Percentiles rank a stretch among this genome's conserved stretches.
Evolutionary conservation across 352 stramenopile genomes (phyloP).

Genomic region (Phytophthora foliorum): DNA sequence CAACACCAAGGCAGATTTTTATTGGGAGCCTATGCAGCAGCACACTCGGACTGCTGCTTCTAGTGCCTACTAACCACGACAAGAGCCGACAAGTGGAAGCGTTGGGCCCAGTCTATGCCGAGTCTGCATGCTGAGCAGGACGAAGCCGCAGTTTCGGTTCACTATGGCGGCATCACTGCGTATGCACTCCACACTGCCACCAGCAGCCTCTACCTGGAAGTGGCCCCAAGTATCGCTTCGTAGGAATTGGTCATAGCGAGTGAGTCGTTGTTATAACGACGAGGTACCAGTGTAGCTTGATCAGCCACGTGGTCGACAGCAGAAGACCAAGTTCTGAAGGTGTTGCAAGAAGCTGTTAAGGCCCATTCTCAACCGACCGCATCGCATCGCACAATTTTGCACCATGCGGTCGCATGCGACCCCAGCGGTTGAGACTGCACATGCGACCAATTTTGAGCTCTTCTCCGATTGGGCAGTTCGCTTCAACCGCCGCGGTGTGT

Average conservation of each 20-base stretch:
- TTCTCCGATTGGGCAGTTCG: neutral
- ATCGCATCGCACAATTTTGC: neutral
- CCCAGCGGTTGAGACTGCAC: neutral
- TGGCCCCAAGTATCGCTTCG: no score
- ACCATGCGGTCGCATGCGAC: neutral
- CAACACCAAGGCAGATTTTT: no score
- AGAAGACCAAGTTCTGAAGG: no score
- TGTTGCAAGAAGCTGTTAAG: no score
- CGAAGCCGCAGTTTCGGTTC: neutral
- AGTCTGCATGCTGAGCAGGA: neutral
- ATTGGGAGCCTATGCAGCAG: neutral
- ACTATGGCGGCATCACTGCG: no score
- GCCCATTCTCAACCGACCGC: neutral
- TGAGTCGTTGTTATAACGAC: no score
- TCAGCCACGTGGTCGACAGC: no score
- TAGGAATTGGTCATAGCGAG: no score
- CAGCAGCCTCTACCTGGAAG: no score
- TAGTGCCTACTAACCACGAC: neutral
- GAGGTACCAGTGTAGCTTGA: no score
- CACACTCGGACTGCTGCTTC: constrained; percentile 7
- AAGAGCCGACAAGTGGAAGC: constrained; percentile 1
- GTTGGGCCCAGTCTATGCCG: constrained; percentile 7
- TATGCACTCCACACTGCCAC: no score
- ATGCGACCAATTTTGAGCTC: neutral
- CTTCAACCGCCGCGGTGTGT: neutral